A percentile compares a stretch with the other conserved stretches of the same genome.
Conservation (phyloP, 805 yeast genomes). For the Starmerella apicola region DNA sequence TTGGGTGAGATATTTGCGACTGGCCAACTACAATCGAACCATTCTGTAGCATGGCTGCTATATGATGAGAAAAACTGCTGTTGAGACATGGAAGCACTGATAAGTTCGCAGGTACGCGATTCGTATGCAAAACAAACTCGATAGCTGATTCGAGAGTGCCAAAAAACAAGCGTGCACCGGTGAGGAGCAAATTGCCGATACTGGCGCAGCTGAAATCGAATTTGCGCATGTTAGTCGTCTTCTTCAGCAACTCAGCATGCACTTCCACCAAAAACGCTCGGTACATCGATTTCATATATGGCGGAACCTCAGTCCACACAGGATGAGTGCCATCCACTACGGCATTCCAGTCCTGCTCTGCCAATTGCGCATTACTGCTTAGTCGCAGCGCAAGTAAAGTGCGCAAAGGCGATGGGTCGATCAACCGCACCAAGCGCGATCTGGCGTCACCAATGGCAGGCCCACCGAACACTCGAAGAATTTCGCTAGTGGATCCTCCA, state of each 20-base stretch:
- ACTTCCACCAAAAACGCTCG: conserved; percentile 68
- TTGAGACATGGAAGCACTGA: conserved; percentile 70
- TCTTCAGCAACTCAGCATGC: conserved; percentile 61
- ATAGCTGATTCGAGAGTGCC: conserved; percentile 79
- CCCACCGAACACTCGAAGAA: conserved; percentile 76
- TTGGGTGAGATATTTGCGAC: conserved; percentile 84
- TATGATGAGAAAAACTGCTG: conserved; percentile 76
- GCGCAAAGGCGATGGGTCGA: conserved; percentile 38
- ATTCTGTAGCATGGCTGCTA: conserved; percentile 58
- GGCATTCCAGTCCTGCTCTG: conserved; percentile 60
- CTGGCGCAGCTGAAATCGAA: conserved; percentile 70
- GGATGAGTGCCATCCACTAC: conserved; percentile 70
- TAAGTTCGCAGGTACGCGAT: conserved; percentile 40
- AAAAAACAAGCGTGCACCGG: conserved; percentile 69
- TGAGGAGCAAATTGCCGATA: conserved; percentile 70
- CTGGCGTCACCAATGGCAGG: conserved; percentile 92
- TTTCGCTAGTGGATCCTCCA: conserved; percentile 90
- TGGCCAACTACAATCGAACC: conserved; percentile 79
- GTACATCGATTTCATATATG: conserved; percentile 53
- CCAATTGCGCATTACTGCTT: conserved; percentile 36
- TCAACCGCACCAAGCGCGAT: conserved; percentile 63
- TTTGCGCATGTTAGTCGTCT: conserved; percentile 45
- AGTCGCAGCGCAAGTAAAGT: conserved; percentile 39
- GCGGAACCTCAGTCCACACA: conserved; percentile 50
- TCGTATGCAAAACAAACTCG: conserved; percentile 56